Base-by-base conservation (phyloP, 2,329 filamentous ascomycete genomes). In the Ophiostoma australiae region DNA sequence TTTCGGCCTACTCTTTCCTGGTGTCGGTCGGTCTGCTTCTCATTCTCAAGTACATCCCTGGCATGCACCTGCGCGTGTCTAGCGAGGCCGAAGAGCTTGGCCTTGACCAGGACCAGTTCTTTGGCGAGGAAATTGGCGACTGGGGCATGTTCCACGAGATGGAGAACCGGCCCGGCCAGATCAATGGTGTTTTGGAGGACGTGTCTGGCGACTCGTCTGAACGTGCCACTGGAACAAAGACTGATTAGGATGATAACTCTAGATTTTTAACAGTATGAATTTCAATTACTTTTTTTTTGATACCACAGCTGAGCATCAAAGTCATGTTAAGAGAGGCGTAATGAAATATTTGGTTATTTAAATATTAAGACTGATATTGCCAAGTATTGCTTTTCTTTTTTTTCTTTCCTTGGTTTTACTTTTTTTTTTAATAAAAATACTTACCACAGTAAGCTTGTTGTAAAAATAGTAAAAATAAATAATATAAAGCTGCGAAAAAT, bases 91-190 rank as follows among this genome's bases (percentile, higher is more conserved):
- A 92, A 80, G 85, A 91, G 70, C 82, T 90, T 33, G 90, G 90
- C 69, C 81, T 88, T 39, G 91, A 93, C 76, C 66, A 67, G 23
- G 66, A 67, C 37, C 66, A 67, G 66, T 67, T 67, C 66, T 67
- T 44, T 20, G 90, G 93, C 76, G 86, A 87, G 78, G 89, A 93
- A 82, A 88, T 93, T 69, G 91, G 91, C 80, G 91, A 94, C 39
- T 67, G 66, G 39, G 39, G 66, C 13, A 44, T 67, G 39, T 41
- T 67, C 35, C 66, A 67, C 39, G 66, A 67, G 39, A 41, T 67
- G 66, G n/a, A 44, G 37, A 67, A 27, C n/a, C 27, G n/a, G 37
- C 37, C 37, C 6, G 37, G n/a, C 2, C 37, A 27, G n/a, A 67
- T 67, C 37, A 23, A 27, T 13, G 66, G 66, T 23, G n/a, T 67